Percentiles rank a stretch among this genome's conserved stretches.
phyloP scores from a whole-genome alignment of 2,329 filamentous ascomycete genomes.

The Amauroascus verrucosus region DNA sequence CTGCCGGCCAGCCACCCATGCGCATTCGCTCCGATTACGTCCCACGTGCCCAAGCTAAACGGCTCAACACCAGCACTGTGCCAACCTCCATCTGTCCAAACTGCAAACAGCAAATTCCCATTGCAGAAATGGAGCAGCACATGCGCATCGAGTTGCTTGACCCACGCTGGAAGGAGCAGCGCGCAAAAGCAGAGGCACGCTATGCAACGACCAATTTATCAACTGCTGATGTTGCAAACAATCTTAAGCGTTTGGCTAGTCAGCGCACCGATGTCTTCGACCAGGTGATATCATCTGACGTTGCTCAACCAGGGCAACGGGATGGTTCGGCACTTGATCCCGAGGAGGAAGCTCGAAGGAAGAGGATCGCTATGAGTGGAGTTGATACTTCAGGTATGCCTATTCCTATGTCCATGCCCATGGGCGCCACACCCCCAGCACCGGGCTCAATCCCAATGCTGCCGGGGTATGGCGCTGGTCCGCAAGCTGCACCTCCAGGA shows the following conservation, averaged over 20 bases:
- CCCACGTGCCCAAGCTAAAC: conserved; percentile 65
- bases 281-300: conserved; percentile 21
- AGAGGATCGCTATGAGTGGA: conserved; percentile 53
- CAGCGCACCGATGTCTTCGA: conserved; percentile 85
- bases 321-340: conserved; percentile 46
- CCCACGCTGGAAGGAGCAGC: conserved; percentile 91
- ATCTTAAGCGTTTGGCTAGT: conserved; percentile 87
- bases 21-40: conserved; percentile 92
- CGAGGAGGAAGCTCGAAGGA: conserved; percentile 64
- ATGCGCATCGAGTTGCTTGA: conserved; percentile 93
- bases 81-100: conserved; percentile 68
- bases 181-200: conserved; percentile 74
- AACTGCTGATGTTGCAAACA: conserved; percentile 79
- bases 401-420: conserved; percentile 4
- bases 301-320: conserved; percentile 23
- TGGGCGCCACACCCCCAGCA: not conserved
- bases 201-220: conserved; percentile 78
- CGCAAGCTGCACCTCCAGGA: conserved; percentile 2
- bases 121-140: conserved; percentile 79
- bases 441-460: conserved; percentile 1
- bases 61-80: conserved; percentile 55
- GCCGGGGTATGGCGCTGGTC: conserved; percentile 7
- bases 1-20: conserved; percentile 47
- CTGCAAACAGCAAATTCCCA: conserved; percentile 80
- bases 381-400: conserved; percentile 48